Percentiles rank a stretch among this genome's conserved stretches.
phyloP scores from a whole-genome alignment of 495 filamentous ascomycete genomes.

The Penicillium angulare region DNA sequence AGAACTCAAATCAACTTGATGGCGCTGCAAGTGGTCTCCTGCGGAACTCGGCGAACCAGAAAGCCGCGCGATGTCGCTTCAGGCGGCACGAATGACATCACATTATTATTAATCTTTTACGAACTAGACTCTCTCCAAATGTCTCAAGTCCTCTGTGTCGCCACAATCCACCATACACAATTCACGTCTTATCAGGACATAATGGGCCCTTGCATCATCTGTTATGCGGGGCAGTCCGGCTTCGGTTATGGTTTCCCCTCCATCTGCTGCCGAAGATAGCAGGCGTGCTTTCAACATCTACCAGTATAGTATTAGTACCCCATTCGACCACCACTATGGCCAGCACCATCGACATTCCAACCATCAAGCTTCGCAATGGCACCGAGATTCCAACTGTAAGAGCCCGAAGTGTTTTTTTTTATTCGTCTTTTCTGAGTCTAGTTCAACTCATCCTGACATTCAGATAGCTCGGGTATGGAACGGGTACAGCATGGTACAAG shows the following conservation, averaged over 20 bases:
- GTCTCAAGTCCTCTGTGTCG: too few species aligned
- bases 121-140: too few species aligned
- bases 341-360: slow-evolving; percentile 34
- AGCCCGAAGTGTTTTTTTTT: too few species aligned
- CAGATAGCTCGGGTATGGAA: slow-evolving; percentile 69
- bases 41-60: background rate
- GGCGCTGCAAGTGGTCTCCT: too few species aligned
- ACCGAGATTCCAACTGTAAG: slow-evolving; percentile 70
- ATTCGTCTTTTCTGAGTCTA: background rate
- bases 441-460: background rate
- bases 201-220: too few species aligned
- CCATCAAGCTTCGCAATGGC: slow-evolving; percentile 68
- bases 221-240: too few species aligned
- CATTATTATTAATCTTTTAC: slow-evolving; percentile 20
- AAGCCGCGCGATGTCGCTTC: background rate
- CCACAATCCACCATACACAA: too few species aligned
- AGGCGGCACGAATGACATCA: slow-evolving; percentile 23
- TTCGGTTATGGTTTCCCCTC: too few species aligned
- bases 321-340: slow-evolving; percentile 9
- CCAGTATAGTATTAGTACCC: background rate
- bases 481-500: slow-evolving; percentile 63
- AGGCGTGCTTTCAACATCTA: too few species aligned
- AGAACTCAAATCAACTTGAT: too few species aligned
- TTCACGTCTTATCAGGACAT: too few species aligned
- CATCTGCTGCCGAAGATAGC: background rate